A percentile compares a stretch with the other conserved stretches of the same genome.
Evolutionary conservation across 169 alveolate genomes (phyloP).

Genomic region (Plasmodium cynomolgi): DNA sequence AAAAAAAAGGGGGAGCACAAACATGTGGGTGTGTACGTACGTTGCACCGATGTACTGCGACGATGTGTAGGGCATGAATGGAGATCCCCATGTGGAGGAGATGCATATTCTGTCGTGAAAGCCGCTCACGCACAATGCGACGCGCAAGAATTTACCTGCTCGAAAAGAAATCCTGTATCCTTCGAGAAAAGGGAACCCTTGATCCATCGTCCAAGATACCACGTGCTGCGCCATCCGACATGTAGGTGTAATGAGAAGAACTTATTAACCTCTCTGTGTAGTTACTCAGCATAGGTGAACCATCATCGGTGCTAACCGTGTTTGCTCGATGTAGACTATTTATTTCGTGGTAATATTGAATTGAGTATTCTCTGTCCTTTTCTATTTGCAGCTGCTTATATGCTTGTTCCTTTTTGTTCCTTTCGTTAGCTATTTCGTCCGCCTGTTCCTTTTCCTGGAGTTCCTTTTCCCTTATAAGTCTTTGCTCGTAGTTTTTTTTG

Average conservation of each 20-base stretch:
- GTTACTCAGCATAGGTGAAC: slow-evolving; percentile 13
- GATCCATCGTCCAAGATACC: slow-evolving; percentile 4
- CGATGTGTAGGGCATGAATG: background rate
- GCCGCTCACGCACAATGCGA: background rate
- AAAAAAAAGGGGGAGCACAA: slow-evolving; percentile 4
- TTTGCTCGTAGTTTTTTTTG: slow-evolving; percentile 54
- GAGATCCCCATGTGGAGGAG: background rate
- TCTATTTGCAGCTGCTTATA: slow-evolving; percentile 65
- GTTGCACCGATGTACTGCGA: background rate
- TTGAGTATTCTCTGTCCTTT: slow-evolving; percentile 66
- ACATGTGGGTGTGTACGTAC: background rate
- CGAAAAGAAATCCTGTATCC: slow-evolving; percentile 24
- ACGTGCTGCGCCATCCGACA: slow-evolving; percentile 11
- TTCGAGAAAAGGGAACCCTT: slow-evolving; percentile 14
- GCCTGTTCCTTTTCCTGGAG: slow-evolving; percentile 10
- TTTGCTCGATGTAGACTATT: slow-evolving; percentile 19
- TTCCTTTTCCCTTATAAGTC: slow-evolving; percentile 48
- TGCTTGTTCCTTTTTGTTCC: slow-evolving; percentile 37
- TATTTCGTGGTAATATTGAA: slow-evolving; percentile 60
- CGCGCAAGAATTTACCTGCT: background rate
- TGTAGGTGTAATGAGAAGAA: slow-evolving; percentile 24
- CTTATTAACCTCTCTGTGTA: slow-evolving; percentile 67
- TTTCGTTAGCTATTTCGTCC: slow-evolving; percentile 20
- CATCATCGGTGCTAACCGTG: background rate
- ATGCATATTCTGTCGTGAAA: background rate